These are phyloP conservation scores for Candida quercuum DNA, from an alignment of 805 yeast genomes.

Conservation along the genomic window DNA sequence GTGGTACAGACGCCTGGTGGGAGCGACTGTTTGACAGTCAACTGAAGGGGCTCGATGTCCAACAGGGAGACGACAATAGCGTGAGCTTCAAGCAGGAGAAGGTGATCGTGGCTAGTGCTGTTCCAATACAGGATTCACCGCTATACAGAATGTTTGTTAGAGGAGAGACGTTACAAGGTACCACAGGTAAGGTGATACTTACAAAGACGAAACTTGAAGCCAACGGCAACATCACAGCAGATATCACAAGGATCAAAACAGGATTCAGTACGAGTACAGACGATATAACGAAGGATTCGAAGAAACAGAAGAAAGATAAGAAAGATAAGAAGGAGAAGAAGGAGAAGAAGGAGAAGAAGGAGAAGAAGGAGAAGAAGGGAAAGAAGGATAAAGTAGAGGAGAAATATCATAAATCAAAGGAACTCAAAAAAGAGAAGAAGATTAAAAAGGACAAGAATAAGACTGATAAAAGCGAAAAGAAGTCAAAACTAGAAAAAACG, in stretches of 20 bases:
- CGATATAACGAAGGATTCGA: conserved; percentile 8
- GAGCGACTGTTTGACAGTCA: conserved; percentile 93
- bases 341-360: conserved; percentile 20
- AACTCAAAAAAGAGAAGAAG: too few species aligned
- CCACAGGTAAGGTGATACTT: conserved; percentile 40
- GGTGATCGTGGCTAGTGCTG: conserved; percentile 39
- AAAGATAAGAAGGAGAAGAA: conserved; percentile 13
- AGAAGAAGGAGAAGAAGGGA: conserved; percentile 18
- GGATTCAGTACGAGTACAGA: conserved; percentile 4
- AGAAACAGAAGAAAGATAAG: conserved; percentile 17
- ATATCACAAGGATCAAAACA: conserved; percentile 12
- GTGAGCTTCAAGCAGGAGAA: conserved; percentile 52
- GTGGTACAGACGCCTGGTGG: conserved; percentile 89
- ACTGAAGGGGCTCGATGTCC: conserved; percentile 67
- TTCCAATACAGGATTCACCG: conserved; percentile 57
- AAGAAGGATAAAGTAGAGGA: conserved; percentile 22
- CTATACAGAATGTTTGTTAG: conserved; percentile 80
- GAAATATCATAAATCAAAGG: too few species aligned
- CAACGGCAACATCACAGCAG: conserved; percentile 1
- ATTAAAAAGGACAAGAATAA: conserved; percentile 18
- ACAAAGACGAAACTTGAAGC: conserved; percentile 3
- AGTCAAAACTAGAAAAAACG: conserved; percentile 19
- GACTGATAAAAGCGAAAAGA: conserved; percentile 28
- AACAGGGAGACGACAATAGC: conserved; percentile 19
- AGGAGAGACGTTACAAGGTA: conserved; percentile 83